Conservation (phyloP, 768 basidiomycete species). For the Brasilioporus rufonigricans region DNA sequence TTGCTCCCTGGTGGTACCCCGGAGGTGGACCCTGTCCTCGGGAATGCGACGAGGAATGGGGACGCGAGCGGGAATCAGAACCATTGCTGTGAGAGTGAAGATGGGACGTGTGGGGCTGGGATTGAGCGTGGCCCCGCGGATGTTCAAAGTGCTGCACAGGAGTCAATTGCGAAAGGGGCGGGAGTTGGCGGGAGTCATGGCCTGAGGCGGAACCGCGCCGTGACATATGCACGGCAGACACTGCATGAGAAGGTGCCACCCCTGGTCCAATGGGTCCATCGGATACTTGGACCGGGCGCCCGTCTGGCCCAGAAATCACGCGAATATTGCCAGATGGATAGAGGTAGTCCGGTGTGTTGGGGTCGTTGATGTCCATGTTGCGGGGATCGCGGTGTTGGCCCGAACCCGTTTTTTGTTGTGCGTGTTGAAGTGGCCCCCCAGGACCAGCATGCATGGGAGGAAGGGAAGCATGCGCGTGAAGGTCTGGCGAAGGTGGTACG, state of each 20-base stretch:
- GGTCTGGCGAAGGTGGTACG: conserved; percentile 54
- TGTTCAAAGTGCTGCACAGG: conserved; percentile 40
- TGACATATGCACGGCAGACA: conserved; percentile 40
- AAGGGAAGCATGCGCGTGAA: conserved; percentile 39
- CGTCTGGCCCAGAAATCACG: conserved; percentile 45
- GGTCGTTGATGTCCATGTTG: conserved; percentile 48
- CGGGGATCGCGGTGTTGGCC: conserved; percentile 36
- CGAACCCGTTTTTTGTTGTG: conserved; percentile 19
- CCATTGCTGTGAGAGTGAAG: conserved; percentile 41
- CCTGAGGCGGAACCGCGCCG: conserved; percentile 41
- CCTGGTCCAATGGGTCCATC: conserved; percentile 49
- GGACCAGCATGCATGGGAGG: conserved; percentile 35
- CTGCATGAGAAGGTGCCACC: conserved; percentile 36
- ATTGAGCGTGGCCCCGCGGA: conserved; percentile 33
- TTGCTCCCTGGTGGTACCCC: conserved; percentile 36
- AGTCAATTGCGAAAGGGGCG: conserved; percentile 46
- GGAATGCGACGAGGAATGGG: conserved; percentile 51
- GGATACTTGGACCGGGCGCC: conserved; percentile 46
- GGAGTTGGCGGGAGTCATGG: conserved; percentile 50
- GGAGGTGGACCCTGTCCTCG: conserved; percentile 40
- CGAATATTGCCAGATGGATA: conserved; percentile 49
- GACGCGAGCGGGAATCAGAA: conserved; percentile 46
- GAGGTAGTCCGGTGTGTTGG: conserved; percentile 47
- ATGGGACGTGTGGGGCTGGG: conserved; percentile 40
- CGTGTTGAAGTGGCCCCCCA: conserved; percentile 36